These are phyloP conservation scores for Scheffersomyces ergatensis DNA, from an alignment of 805 yeast genomes.

Conservation along the genomic window DNA sequence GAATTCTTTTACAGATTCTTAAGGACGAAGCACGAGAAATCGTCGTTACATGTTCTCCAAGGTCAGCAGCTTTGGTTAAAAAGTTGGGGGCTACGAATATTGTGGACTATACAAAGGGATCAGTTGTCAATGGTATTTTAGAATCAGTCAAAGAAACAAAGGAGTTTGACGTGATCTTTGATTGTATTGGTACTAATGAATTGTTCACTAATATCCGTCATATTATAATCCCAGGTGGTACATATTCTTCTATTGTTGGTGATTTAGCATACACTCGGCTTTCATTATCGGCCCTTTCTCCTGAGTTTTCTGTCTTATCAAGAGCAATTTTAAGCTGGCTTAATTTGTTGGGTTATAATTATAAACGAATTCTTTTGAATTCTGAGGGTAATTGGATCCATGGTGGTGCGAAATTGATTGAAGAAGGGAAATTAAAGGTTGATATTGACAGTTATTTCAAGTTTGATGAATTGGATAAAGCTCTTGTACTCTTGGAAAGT, in stretches of 20 bases:
- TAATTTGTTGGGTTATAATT: neutral
- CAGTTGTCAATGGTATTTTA: conserved; percentile 25
- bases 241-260: conserved; percentile 58
- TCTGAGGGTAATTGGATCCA: conserved; percentile 13
- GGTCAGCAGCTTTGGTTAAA: conserved; percentile 43
- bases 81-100: conserved; percentile 55
- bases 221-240: conserved; percentile 35
- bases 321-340: neutral
- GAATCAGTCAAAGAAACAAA: conserved; percentile 29
- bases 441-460: conserved; percentile 53
- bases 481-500: conserved; percentile 45
- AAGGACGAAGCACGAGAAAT: conserved; percentile 49
- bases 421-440: conserved; percentile 41
- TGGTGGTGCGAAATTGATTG: conserved; percentile 37
- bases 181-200: conserved; percentile 60
- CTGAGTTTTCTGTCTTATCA: neutral
- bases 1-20: conserved; percentile 53
- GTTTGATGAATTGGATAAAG: conserved; percentile 49
- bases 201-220: conserved; percentile 42
- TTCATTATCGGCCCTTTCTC: neutral
- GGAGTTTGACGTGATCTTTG: conserved; percentile 61
- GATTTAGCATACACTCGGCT: conserved; percentile 29
- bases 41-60: conserved; percentile 54
- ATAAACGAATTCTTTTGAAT: neutral
- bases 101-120: conserved; percentile 52